These are phyloP conservation scores for Melastoma candidum DNA, from an alignment of 441 rosid genomes.

Conservation along the genomic window DNA sequence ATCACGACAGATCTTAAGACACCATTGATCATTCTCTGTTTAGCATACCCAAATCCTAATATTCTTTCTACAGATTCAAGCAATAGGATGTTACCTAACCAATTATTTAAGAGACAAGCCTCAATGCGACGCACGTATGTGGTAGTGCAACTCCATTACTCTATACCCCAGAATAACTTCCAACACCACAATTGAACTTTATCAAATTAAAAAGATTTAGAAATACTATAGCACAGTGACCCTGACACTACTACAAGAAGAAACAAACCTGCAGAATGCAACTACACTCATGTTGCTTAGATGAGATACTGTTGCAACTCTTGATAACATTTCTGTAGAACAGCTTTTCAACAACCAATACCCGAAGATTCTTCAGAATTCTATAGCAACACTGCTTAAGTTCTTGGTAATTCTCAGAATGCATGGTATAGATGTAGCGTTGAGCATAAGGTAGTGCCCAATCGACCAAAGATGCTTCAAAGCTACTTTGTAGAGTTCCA, in stretches of 20 bases:
- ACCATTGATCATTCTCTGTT: too few relatives aligned
- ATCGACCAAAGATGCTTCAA: constrained; percentile 51
- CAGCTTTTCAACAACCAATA: constrained; percentile 61
- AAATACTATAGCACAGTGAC: too few relatives aligned
- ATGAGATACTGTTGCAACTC: constrained; percentile 34
- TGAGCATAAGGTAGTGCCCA: constrained; percentile 97
- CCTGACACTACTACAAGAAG: constrained; percentile 5
- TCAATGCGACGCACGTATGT: too few relatives aligned
- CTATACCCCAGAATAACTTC: too few relatives aligned
- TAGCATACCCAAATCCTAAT: too few relatives aligned
- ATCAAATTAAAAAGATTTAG: too few relatives aligned
- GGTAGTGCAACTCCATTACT: too few relatives aligned
- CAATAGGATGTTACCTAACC: too few relatives aligned
- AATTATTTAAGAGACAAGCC: too few relatives aligned
- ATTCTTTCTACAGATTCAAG: too few relatives aligned
- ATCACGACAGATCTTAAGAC: too few relatives aligned
- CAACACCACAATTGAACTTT: too few relatives aligned
- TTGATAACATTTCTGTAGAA: constrained; percentile 58
- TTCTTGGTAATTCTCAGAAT: constrained; percentile 47
- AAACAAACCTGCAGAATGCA: constrained; percentile 65
- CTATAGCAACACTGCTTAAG: constrained; percentile 40
- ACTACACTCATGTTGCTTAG: constrained; percentile 44
- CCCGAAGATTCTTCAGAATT: constrained; percentile 40
- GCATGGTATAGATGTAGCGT: constrained; percentile 56
- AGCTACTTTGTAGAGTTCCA: constrained; percentile 41